Percentiles rank a stretch among this genome's conserved stretches.
These are phyloP conservation scores for Ceratobasidium sp. DNA, from an alignment of 1,284 basidiomycete genomes.

Conservation along the genomic window DNA sequence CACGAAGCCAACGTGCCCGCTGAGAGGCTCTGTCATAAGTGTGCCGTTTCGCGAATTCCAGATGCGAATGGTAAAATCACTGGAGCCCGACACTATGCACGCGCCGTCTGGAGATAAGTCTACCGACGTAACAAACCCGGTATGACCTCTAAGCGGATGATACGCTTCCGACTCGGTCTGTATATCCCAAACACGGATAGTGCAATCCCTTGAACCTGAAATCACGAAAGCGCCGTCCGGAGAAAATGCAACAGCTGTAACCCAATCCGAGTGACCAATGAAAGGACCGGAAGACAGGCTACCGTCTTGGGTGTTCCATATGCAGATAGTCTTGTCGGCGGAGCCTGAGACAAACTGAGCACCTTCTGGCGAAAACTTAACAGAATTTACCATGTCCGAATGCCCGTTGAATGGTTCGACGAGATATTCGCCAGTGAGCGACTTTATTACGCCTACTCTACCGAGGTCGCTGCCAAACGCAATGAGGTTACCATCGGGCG, in stretches of 20 bases:
- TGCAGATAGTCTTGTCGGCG: not conserved
- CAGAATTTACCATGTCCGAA: not conserved
- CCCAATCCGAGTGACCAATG: not conserved
- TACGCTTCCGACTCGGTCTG: not conserved
- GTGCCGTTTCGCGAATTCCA: not conserved
- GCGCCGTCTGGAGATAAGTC: not conserved
- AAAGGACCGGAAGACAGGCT: not conserved
- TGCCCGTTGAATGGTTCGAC: not conserved
- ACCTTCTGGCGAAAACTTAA: slow-evolving; percentile 28
- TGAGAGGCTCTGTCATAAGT: not conserved
- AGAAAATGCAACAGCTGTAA: slow-evolving; percentile 30
- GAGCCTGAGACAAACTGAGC: slow-evolving; percentile 27
- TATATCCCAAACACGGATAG: not conserved
- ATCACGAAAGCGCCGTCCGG: not conserved
- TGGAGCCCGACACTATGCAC: not conserved
- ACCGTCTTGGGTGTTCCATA: slow-evolving; percentile 25
- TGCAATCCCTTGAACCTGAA: not conserved
- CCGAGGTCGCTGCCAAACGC: not conserved
- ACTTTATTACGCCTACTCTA: slow-evolving; percentile 17
- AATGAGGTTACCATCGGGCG: slow-evolving; percentile 19
- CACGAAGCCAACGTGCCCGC: not conserved
- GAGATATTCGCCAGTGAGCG: not conserved
- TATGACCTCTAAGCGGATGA: not conserved
- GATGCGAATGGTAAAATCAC: not conserved
- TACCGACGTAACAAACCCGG: not conserved